Percentiles rank a stretch among this genome's conserved stretches.
phyloP scores from a whole-genome alignment of 176 grass and related monocot genomes.

The Musa itinerans region DNA sequence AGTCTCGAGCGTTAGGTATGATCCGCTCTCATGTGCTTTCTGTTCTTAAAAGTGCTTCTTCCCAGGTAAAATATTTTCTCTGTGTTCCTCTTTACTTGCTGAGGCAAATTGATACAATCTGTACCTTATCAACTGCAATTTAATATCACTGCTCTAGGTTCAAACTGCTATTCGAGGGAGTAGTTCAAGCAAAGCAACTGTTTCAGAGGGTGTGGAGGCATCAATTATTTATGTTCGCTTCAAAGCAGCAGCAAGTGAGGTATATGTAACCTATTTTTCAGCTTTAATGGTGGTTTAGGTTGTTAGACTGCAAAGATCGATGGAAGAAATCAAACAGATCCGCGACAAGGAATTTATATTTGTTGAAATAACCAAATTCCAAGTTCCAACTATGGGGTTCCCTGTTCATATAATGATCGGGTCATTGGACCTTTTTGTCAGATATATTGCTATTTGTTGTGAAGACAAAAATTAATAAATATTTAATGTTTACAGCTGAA shows the following conservation, averaged over 20 bases:
- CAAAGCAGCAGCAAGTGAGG: constrained; percentile 94
- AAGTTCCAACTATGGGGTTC: neutral
- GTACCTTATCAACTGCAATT: neutral
- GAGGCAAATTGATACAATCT: constrained; percentile 11
- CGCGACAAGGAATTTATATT: neutral
- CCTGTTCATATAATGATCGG: neutral
- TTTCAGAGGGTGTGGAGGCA: constrained; percentile 85
- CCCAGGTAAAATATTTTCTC: constrained; percentile 52
- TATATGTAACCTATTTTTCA: constrained; percentile 19
- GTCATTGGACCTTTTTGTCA: neutral
- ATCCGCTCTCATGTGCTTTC: constrained; percentile 88
- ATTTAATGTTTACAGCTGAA: constrained; percentile 59
- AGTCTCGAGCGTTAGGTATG: constrained; percentile 91
- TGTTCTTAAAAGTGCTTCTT: constrained; percentile 88
- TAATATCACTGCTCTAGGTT: constrained; percentile 39
- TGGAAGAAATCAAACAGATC: neutral
- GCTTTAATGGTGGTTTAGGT: neutral
- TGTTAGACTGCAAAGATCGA: neutral
- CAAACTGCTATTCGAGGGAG: constrained; percentile 78
- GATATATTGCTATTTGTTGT: neutral
- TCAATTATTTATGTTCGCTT: constrained; percentile 99
- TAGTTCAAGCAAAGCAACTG: constrained; percentile 49
- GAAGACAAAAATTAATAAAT: constrained; percentile 11
- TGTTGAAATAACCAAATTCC: neutral
- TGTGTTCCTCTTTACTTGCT: constrained; percentile 23